Conservation (phyloP, 148 eudicot species). For the Nyssa sinensis region DNA sequence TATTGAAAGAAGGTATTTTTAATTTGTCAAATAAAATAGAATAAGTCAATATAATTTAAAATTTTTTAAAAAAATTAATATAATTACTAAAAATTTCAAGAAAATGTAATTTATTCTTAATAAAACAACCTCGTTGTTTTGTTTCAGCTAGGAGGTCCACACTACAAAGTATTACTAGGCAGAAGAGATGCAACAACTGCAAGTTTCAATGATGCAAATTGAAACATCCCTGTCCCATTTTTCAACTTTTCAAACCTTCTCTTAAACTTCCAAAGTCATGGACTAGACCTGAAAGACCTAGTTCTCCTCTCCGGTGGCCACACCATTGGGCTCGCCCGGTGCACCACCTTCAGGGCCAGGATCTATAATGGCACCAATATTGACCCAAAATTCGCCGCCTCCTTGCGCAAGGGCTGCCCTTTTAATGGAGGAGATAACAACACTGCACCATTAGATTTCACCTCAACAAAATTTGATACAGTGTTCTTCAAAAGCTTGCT, state of each 20-base stretch:
- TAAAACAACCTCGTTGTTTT: no score
- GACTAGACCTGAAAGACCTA: slow-evolving; percentile 38
- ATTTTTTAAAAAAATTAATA: no score
- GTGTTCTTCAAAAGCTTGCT: slow-evolving; percentile 35
- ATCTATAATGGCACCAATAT: slow-evolving; percentile 42
- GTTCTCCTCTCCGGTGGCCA: slow-evolving; percentile 56
- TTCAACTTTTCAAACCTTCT: slow-evolving; percentile 30
- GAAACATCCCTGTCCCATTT: slow-evolving; percentile 36
- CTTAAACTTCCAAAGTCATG: slow-evolving; percentile 38
- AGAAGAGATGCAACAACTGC: slow-evolving; percentile 50
- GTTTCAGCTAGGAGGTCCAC: slow-evolving; percentile 46
- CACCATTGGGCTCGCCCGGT: slow-evolving; percentile 47
- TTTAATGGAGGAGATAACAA: slow-evolving; percentile 27
- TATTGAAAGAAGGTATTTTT: no score
- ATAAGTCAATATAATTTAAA: no score
- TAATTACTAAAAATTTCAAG: no score
- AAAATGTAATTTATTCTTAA: no score
- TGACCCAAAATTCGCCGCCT: slow-evolving; percentile 16
- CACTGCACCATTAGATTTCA: slow-evolving; percentile 27
- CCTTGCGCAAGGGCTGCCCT: slow-evolving; percentile 32
- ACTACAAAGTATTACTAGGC: slow-evolving; percentile 46
- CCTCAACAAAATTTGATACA: slow-evolving; percentile 33
- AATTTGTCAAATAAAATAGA: no score
- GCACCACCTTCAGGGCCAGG: slow-evolving; percentile 35
- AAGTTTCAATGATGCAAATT: slow-evolving; percentile 36